Conservation (phyloP, 2,329 filamentous ascomycete species). For the Colletotrichum orchidophilum region DNA sequence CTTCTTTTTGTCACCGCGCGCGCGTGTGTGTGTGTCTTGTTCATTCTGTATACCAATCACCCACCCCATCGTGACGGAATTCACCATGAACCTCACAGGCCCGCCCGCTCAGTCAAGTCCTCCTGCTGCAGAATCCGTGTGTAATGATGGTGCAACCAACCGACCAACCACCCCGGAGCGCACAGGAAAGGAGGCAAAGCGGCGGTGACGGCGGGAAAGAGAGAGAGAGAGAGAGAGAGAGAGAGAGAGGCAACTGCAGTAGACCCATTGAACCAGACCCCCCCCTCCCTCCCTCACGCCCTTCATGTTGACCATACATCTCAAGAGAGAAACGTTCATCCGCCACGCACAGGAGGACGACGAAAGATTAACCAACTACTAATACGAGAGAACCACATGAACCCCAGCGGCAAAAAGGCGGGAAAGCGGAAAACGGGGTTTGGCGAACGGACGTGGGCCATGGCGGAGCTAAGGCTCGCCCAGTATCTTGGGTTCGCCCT, state of each 20-base stretch:
- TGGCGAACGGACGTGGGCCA: not conserved
- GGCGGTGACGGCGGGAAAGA: not conserved
- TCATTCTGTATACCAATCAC: not conserved
- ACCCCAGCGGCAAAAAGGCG: not conserved
- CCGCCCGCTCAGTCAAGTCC: not conserved
- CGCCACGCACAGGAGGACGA: not conserved
- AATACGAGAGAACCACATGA: too few species aligned
- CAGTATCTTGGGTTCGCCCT: not conserved
- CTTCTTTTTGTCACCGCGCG: not conserved
- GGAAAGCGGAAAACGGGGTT: not conserved
- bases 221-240: not conserved
- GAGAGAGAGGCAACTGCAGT: not conserved
- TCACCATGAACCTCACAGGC: not conserved
- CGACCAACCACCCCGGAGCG: not conserved
- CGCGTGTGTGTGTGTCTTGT: not conserved
- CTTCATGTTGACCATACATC: not conserved
- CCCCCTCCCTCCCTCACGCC: too few species aligned
- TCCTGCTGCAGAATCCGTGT: conserved; percentile 31
- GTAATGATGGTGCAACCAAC: conserved; percentile 4
- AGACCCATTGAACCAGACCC: too few species aligned
- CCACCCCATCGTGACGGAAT: not conserved
- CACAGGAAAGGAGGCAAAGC: not conserved
- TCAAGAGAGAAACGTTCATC: not conserved
- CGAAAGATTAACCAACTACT: too few species aligned
- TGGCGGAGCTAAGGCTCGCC: not conserved